Percentiles rank a stretch among this genome's conserved stretches.
These are phyloP conservation scores for Xylariaceae sp. DNA, from an alignment of 2,329 filamentous ascomycete genomes.

Conservation along the genomic window DNA sequence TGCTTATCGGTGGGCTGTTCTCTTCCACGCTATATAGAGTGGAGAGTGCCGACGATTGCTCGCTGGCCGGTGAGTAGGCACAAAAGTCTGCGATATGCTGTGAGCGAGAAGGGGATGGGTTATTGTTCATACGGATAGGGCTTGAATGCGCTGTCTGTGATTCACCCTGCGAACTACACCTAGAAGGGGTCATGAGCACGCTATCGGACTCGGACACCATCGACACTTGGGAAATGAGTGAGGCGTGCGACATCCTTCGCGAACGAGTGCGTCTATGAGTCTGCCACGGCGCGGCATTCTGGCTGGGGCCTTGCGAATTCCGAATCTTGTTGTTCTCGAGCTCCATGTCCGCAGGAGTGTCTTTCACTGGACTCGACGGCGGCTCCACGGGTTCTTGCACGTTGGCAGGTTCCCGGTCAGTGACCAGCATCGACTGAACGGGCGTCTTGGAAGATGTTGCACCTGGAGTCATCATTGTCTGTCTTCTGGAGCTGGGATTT, in stretches of 20 bases:
- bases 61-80: slow-evolving; percentile 34
- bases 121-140: slow-evolving; percentile 37
- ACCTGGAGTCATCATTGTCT: slow-evolving; percentile 24
- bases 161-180: slow-evolving; percentile 32
- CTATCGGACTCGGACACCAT: slow-evolving; percentile 39
- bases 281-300: slow-evolving; percentile 12
- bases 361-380: slow-evolving; percentile 27
- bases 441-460: not conserved
- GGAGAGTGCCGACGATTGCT: slow-evolving; percentile 49
- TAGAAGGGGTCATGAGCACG: slow-evolving; percentile 33
- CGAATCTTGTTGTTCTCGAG: slow-evolving; percentile 22
- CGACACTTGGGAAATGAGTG: slow-evolving; percentile 33
- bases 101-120: not conserved
- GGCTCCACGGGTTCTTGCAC: not conserved
- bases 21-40: slow-evolving; percentile 54
- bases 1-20: slow-evolving; percentile 21
- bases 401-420: not conserved
- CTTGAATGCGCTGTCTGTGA: slow-evolving; percentile 38
- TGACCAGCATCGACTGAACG: not conserved
- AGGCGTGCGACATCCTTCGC: slow-evolving; percentile 24
- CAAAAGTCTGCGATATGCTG: not conserved
- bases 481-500: slow-evolving; percentile 27
- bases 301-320: not conserved
- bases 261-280: slow-evolving; percentile 19
- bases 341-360: slow-evolving; percentile 26